Base-by-base conservation (phyloP, 2,329 filamentous ascomycete species). In the Penicillium sp. region DNA sequence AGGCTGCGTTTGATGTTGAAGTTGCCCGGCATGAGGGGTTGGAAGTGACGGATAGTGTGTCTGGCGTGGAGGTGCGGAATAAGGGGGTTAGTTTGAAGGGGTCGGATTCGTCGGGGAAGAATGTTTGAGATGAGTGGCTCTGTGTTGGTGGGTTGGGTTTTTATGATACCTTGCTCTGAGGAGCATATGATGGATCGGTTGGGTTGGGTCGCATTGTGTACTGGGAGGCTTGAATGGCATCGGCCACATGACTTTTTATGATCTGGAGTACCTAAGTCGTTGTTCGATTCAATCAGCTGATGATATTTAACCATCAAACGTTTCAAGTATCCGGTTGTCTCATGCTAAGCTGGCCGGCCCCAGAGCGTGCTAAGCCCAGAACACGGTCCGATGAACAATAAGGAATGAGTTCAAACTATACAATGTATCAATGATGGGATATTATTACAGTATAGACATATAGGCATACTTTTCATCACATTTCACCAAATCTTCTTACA, bases 401-500 rank as follows among this genome's bases (percentile, higher is more conserved):
- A 12, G 28, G n/a, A 35, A 49, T 7, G n/a, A 5, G 22, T 35
- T 52, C 49, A 4, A 50, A 22, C 25, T 20, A 25, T 11, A 15
- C 17, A 47, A 25, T 39, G 47, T 55, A 58, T 55, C 31, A 38
- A 42, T 53, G 20, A 41, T 20, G 15, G 22, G 31, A 22, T 54
- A 65, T 60, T 67, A 67, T 63, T 66, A 67, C 59, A 63, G 53
- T 65, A 61, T 63, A 59, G 54, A 62, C 61, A 62, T 31, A 31
- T 31, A 10, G 31, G 31, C 31, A 58, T 47, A 58, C 3, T 48
- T 57, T 59, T 58, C 35, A 54, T 57, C 57, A 63, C 38, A 54
- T 50, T 22, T 31, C 48, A 39, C 49, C 47, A 34, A 25, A 52
- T 55, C 48, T 11, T 11, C 69, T 45, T 73, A 79, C 66, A 76